These are phyloP conservation scores for Clavispora asparagi DNA, from an alignment of 805 yeast species.

Conservation along the genomic window DNA sequence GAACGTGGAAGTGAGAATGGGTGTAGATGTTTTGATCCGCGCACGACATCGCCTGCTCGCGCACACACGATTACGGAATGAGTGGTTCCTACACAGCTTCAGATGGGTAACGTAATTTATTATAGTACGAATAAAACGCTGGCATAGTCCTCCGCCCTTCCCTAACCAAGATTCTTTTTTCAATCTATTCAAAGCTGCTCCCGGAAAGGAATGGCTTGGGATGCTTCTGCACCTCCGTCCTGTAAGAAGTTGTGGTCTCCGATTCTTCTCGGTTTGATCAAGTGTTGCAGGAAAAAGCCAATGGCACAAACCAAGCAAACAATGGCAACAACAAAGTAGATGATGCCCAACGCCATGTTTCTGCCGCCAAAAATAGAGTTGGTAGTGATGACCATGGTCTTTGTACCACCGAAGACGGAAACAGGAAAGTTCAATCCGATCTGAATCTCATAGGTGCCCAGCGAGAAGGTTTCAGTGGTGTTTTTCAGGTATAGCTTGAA, in stretches of 20 bases:
- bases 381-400: conserved; percentile 75
- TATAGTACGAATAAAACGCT: neutral
- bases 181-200: neutral
- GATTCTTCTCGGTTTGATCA: conserved; percentile 76
- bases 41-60: neutral
- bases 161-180: neutral
- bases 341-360: conserved; percentile 76
- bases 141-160: neutral
- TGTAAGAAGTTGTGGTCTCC: conserved; percentile 70
- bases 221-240: conserved; percentile 10
- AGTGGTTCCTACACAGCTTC: neutral
- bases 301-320: conserved; percentile 66
- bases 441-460: conserved; percentile 67
- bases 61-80: neutral
- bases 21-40: neutral
- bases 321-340: conserved; percentile 81
- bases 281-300: conserved; percentile 72
- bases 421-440: conserved; percentile 82
- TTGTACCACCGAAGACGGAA: conserved; percentile 79
- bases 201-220: neutral
- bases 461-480: conserved; percentile 46
- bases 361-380: conserved; percentile 84
- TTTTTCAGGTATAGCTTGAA: conserved; percentile 78
- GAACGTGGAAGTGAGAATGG: neutral
- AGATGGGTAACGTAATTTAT: neutral